These are phyloP conservation scores for Cymbopogon citratus DNA, from an alignment of 176 grass and related monocot species.

Conservation along the genomic window DNA sequence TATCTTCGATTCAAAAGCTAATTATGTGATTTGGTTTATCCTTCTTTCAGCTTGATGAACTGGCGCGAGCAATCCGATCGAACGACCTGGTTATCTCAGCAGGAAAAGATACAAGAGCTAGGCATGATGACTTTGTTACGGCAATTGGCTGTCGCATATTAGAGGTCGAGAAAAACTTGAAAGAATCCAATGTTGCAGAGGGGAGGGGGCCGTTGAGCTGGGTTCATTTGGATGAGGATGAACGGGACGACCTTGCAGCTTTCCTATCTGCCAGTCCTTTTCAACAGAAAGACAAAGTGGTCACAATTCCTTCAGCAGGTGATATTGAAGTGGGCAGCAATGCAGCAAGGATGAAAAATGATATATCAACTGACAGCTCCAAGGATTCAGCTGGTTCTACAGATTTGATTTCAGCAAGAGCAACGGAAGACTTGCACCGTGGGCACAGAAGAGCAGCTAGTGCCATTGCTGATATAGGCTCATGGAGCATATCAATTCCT, in stretches of 20 bases:
- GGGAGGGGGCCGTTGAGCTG: conserved; percentile 37
- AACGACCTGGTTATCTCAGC: conserved; percentile 40
- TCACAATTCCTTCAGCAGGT: conserved; percentile 27
- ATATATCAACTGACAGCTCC: conserved; percentile 42
- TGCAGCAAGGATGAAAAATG: conserved; percentile 40
- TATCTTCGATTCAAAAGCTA: conserved; percentile 1
- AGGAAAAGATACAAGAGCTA: conserved; percentile 63
- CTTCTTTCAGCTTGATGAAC: conserved; percentile 69
- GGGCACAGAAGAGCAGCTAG: conserved; percentile 61
- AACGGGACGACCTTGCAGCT: conserved; percentile 69
- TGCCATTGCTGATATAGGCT: conserved; percentile 64
- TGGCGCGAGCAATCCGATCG: conserved; percentile 53
- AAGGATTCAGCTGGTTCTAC: conserved; percentile 54
- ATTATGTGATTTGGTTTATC: neutral
- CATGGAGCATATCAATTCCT: conserved; percentile 57
- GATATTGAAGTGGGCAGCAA: conserved; percentile 40
- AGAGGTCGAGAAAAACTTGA: conserved; percentile 66
- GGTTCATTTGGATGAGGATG: conserved; percentile 69
- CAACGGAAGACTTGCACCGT: conserved; percentile 29
- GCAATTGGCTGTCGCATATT: conserved; percentile 65
- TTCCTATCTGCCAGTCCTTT: conserved; percentile 51
- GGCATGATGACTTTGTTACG: conserved; percentile 56
- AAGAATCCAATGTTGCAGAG: conserved; percentile 44
- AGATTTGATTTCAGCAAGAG: conserved; percentile 36
- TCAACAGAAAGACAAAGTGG: conserved; percentile 33